These are phyloP conservation scores for Cicer chorassanicum DNA, from an alignment of 306 rosid genomes.

Conservation along the genomic window DNA sequence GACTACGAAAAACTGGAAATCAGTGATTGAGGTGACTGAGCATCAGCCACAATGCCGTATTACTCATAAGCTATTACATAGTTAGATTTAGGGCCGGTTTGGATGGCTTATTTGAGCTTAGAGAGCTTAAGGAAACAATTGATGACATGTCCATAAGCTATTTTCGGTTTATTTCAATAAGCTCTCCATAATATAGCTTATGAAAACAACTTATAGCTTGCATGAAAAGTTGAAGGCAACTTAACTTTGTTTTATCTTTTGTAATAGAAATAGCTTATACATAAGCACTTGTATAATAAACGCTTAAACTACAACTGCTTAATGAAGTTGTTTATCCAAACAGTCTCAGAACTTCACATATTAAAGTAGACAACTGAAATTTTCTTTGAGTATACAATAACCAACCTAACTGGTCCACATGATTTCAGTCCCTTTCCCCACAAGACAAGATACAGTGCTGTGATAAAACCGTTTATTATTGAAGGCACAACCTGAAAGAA, in stretches of 20 bases:
- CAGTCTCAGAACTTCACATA: conserved; percentile 25
- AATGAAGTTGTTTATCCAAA: background rate
- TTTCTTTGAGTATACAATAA: conserved; percentile 44
- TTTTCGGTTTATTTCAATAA: background rate
- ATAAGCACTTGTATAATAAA: background rate
- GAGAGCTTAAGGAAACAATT: background rate
- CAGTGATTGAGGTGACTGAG: conserved; percentile 11
- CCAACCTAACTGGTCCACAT: conserved; percentile 98
- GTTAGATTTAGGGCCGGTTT: background rate
- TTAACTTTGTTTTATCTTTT: no score
- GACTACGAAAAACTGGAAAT: conserved; percentile 11
- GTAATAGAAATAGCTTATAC: no score
- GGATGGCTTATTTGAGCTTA: background rate
- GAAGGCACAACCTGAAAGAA: conserved; percentile 87
- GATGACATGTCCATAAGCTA: background rate
- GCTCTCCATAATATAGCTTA: background rate
- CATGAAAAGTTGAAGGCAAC: no score
- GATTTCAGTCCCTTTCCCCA: conserved; percentile 99
- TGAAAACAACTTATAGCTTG: background rate
- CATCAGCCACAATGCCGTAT: conserved; percentile 3
- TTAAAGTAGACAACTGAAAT: conserved; percentile 26
- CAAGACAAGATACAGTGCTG: conserved; percentile 81
- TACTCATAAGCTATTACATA: conserved; percentile 18
- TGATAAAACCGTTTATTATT: conserved; percentile 88
- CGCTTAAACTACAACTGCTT: background rate